phyloP scores from a whole-genome alignment of 805 yeast species.

The Lachancea quebecensis region DNA sequence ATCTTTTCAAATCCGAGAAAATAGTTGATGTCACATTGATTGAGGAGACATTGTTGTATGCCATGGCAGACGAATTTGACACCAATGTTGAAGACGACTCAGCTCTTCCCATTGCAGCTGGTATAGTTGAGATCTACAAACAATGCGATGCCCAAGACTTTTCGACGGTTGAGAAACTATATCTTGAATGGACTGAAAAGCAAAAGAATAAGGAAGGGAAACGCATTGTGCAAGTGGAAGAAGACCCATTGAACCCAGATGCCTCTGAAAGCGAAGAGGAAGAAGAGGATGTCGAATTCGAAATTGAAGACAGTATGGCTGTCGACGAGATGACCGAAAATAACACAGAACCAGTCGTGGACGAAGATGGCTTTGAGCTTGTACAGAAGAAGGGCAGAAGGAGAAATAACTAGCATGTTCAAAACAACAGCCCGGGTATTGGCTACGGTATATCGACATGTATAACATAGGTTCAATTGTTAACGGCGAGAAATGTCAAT shows the following conservation, averaged over 20 bases:
- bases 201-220: slow-evolving; percentile 34
- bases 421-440: no score
- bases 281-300: slow-evolving; percentile 37
- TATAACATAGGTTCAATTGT: no score
- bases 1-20: slow-evolving; percentile 55
- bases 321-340: slow-evolving; percentile 25
- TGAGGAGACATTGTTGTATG: slow-evolving; percentile 78
- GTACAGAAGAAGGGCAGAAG: slow-evolving; percentile 68
- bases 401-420: not conserved
- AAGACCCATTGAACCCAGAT: slow-evolving; percentile 61
- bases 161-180: slow-evolving; percentile 50
- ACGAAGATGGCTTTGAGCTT: slow-evolving; percentile 91
- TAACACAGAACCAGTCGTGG: slow-evolving; percentile 52
- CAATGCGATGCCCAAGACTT: slow-evolving; percentile 53
- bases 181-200: slow-evolving; percentile 50
- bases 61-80: slow-evolving; percentile 94
- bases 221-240: slow-evolving; percentile 40
- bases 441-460: no score
- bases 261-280: slow-evolving; percentile 42
- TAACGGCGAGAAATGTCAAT: no score
- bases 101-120: slow-evolving; percentile 64
- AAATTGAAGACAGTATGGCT: slow-evolving; percentile 33
- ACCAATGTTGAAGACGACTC: slow-evolving; percentile 84
- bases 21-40: slow-evolving; percentile 70
- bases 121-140: slow-evolving; percentile 57